A percentile compares a stretch with the other conserved stretches of the same genome.
Conservation (phyloP, 73 alveolate species). For the Breviolum minutum region DNA sequence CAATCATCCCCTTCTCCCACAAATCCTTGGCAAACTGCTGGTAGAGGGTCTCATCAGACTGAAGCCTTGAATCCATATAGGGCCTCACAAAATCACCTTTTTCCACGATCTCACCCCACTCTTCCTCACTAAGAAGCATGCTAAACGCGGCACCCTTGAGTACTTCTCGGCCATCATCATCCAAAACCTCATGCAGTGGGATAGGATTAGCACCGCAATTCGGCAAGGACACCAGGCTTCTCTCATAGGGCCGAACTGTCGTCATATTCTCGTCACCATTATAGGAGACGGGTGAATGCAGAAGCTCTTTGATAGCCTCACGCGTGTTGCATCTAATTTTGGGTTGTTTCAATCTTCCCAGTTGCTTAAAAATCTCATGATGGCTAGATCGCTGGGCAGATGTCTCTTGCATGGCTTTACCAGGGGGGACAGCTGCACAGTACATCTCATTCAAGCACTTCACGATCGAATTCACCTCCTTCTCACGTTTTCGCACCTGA, state of each 20-base stretch:
- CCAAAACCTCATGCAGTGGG: not conserved
- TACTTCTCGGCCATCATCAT: not conserved
- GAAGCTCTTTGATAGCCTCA: conserved; percentile 52
- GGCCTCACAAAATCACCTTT: no score
- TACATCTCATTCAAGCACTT: conserved; percentile 25
- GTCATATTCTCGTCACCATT: not conserved
- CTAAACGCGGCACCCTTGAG: no score
- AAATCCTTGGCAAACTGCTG: no score
- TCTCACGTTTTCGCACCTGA: not conserved
- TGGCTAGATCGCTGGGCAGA: not conserved
- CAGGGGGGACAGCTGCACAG: not conserved
- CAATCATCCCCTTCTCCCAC: no score
- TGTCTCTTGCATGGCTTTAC: not conserved
- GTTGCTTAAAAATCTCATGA: not conserved
- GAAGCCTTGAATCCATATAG: no score
- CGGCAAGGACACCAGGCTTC: not conserved
- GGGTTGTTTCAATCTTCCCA: not conserved
- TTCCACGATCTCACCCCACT: no score
- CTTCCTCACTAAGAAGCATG: no score
- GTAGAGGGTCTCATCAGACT: no score
- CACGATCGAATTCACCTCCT: not conserved
- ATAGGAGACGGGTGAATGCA: not conserved
- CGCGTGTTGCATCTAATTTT: not conserved
- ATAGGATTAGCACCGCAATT: not conserved
- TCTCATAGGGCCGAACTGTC: conserved; percentile 9